These are phyloP conservation scores for Penicillium sp. DNA, from an alignment of 2,329 filamentous ascomycete genomes.

Conservation along the genomic window DNA sequence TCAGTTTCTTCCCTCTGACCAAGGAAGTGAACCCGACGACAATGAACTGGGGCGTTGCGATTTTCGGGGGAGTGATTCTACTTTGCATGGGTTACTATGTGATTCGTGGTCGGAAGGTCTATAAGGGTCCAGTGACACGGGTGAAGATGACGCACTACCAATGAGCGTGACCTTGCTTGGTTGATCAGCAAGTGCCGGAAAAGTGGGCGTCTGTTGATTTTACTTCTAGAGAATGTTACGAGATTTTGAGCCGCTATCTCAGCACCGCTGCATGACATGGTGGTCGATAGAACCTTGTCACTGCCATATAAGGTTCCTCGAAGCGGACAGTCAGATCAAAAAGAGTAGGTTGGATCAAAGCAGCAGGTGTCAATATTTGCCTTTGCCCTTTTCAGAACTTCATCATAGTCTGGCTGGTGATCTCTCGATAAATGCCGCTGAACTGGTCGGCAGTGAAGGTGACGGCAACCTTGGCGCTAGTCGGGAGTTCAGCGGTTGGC, in stretches of 20 bases:
- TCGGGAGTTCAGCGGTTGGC: background rate
- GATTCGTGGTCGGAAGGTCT: slow-evolving; percentile 37
- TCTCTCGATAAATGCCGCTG: background rate
- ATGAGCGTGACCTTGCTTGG: background rate
- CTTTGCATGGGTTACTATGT: slow-evolving; percentile 35
- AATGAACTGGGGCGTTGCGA: slow-evolving; percentile 54
- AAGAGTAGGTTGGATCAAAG: too few species aligned
- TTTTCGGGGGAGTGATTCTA: slow-evolving; percentile 48
- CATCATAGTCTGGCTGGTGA: background rate
- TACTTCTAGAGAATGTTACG: too few species aligned
- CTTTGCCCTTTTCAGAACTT: background rate
- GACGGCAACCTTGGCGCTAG: background rate
- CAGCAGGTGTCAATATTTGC: background rate
- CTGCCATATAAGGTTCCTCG: background rate
- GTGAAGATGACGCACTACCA: slow-evolving; percentile 17
- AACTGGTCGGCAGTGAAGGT: background rate
- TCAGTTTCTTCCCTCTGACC: slow-evolving; percentile 49
- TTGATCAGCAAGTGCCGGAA: background rate
- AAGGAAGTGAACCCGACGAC: slow-evolving; percentile 35
- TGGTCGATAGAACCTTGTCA: background rate
- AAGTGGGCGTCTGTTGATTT: too few species aligned
- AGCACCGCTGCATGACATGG: background rate
- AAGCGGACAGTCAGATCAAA: background rate
- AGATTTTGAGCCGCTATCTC: background rate
- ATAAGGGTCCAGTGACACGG: slow-evolving; percentile 31